These are phyloP conservation scores for Heliamphora pulchella DNA, from an alignment of 179 eudicot species.

Conservation along the genomic window DNA sequence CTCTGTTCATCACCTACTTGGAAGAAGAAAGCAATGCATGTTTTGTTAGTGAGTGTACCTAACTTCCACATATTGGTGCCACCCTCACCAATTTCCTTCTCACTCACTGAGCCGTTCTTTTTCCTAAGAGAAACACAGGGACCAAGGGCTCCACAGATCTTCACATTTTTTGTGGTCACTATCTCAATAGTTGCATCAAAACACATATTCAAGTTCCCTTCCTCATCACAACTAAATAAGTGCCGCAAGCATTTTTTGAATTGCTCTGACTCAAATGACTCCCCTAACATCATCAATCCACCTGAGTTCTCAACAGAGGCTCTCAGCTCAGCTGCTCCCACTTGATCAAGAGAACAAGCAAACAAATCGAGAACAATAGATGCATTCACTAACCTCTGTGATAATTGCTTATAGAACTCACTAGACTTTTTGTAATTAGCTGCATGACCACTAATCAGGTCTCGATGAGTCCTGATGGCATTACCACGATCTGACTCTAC, in stretches of 20 bases:
- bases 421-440: conserved; percentile 51
- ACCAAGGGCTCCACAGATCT: conserved; percentile 88
- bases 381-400: conserved; percentile 49
- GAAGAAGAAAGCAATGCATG: conserved; percentile 82
- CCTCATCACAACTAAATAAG: conserved; percentile 52
- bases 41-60: conserved; percentile 62
- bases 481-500: conserved; percentile 52
- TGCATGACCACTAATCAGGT: conserved; percentile 56
- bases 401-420: conserved; percentile 52
- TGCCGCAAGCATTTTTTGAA: conserved; percentile 72
- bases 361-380: conserved; percentile 90
- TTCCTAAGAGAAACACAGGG: conserved; percentile 79
- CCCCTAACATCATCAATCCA: conserved; percentile 88
- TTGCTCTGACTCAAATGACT: conserved; percentile 76
- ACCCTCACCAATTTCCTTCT: conserved; percentile 72
- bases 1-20: conserved; percentile 59
- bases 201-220: conserved; percentile 72
- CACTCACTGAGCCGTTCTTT: conserved; percentile 56
- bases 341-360: conserved; percentile 98
- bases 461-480: conserved; percentile 80
- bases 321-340: conserved; percentile 88
- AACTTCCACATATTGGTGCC: conserved; percentile 76
- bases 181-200: conserved; percentile 89
- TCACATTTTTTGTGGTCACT: conserved; percentile 72
- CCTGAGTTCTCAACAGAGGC: conserved; percentile 72